phyloP scores from a whole-genome alignment of 371 early-diverging fungal species.

The Mucor mucedo region DNA sequence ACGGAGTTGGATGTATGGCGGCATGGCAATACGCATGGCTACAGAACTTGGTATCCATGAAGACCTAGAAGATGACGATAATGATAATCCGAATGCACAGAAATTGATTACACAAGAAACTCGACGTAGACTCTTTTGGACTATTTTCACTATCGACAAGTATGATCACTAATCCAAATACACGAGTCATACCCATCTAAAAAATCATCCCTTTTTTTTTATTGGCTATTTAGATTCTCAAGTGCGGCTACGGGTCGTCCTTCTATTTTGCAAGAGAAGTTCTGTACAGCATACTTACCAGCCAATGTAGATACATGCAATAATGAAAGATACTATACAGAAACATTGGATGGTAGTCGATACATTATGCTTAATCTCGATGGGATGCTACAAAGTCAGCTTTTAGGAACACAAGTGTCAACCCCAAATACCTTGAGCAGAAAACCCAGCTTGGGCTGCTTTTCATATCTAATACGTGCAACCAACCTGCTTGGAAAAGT shows the following conservation, averaged over 20 bases:
- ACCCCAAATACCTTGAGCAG: background rate
- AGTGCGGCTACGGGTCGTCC: slow-evolving; percentile 33
- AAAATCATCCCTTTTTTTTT: slow-evolving; percentile 26
- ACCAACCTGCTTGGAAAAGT: slow-evolving; percentile 49
- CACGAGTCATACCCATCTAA: too few species aligned
- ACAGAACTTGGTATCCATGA: slow-evolving; percentile 63
- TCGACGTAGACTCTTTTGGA: slow-evolving; percentile 35
- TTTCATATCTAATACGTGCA: slow-evolving; percentile 31
- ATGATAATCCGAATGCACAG: slow-evolving; percentile 22
- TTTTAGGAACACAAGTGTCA: slow-evolving; percentile 17
- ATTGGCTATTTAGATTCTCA: slow-evolving; percentile 23
- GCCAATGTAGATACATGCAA: slow-evolving; percentile 30
- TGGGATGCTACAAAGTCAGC: slow-evolving; percentile 33
- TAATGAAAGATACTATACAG: slow-evolving; percentile 37
- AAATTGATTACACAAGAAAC: slow-evolving; percentile 43
- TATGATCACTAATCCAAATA: slow-evolving; percentile 10
- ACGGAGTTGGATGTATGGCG: slow-evolving; percentile 72
- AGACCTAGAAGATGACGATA: slow-evolving; percentile 43
- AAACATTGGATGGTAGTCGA: slow-evolving; percentile 35
- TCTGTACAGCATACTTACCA: slow-evolving; percentile 61
- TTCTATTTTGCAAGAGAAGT: slow-evolving; percentile 55
- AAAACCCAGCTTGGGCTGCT: slow-evolving; percentile 17
- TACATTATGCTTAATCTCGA: slow-evolving; percentile 35
- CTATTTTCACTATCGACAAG: slow-evolving; percentile 30
- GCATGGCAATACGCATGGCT: slow-evolving; percentile 69